These are phyloP conservation scores for Cutaneotrichosporon cyanovorans DNA, from an alignment of 1,284 basidiomycete genomes.

Conservation along the genomic window DNA sequence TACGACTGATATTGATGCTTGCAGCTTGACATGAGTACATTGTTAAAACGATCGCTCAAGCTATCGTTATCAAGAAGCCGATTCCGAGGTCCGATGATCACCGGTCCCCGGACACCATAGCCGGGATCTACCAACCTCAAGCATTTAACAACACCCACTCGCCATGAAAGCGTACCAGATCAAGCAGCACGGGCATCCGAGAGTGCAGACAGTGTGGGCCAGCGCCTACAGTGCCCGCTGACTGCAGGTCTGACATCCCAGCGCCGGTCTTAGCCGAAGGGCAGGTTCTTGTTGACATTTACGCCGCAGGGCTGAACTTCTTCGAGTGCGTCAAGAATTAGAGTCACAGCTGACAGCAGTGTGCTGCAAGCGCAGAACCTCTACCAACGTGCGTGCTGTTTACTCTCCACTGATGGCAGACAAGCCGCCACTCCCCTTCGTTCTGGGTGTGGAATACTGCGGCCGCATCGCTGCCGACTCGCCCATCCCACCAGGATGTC, in stretches of 20 bases:
- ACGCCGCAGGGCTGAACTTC: slow-evolving; percentile 45
- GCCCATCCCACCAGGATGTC: slow-evolving; percentile 72
- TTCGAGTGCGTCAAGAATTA: slow-evolving; percentile 25
- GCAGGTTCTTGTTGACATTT: slow-evolving; percentile 73
- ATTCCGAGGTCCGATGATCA: no score
- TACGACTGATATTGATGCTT: no score
- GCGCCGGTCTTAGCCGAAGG: slow-evolving; percentile 53
- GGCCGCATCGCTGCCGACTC: slow-evolving; percentile 66
- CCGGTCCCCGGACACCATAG: no score
- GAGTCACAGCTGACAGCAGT: slow-evolving; percentile 11
- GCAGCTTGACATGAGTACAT: no score
- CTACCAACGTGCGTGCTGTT: slow-evolving; percentile 55
- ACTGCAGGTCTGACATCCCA: slow-evolving; percentile 49
- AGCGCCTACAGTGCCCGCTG: not conserved
- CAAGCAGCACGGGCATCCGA: slow-evolving; percentile 63
- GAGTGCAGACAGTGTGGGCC: slow-evolving; percentile 54
- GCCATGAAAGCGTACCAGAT: slow-evolving; percentile 73
- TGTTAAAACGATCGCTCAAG: no score
- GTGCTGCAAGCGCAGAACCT: slow-evolving; percentile 79
- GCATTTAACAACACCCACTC: not conserved
- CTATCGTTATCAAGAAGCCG: no score
- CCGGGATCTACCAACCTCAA: no score
- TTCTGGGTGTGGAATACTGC: slow-evolving; percentile 75
- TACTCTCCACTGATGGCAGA: slow-evolving; percentile 18
- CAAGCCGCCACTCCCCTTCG: slow-evolving; percentile 74